Base-by-base conservation (phyloP, 176 grass and related monocot species). In the Eremochloa ophiuroides region DNA sequence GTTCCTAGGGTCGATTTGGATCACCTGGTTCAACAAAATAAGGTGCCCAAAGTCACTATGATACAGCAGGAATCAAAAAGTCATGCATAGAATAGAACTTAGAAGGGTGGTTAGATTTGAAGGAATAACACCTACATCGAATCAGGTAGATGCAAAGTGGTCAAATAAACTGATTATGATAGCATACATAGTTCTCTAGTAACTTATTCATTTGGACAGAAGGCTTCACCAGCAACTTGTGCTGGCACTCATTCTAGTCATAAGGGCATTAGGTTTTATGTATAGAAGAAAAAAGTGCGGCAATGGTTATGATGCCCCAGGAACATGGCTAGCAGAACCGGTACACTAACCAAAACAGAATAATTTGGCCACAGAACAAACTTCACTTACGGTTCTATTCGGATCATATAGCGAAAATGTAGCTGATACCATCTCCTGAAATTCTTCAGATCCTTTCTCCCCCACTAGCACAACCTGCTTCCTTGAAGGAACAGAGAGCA, bases 391-490 rank as follows among this genome's bases (percentile, higher is more conserved):
- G 5, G 88, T 94, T 93, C 86, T 94, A 66, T 95, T 94, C 30
- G 92, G 90, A 80, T 98, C 92, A 2, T 95, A 98, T 76, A 88
- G 86, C 2, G 88, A 85, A 87, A 93, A 93, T 10, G 68, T 44
- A 37, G 90, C 80, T 29, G 44, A 62, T 55, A 86, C 78, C 92
- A 95, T 91, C 72, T 91, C 82, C 70, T 62, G 73, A 51, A 89
- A 93, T 46, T 93, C 79, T 7, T 87, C 22, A 66, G 86, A 92
- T 69, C 60, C 83, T 78, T 95, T 95, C 10, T 88, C 69, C 29
- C 95, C 95, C 38, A 95, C 86, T 41, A 98, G 72, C 16, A 95
- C 88, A 16, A 98, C 90, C 62, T 95, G 92, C 71, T 95, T 98
- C 88, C 92, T 93, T 0, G 88, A 98, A 1, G 88, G 88, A 51